Base-by-base conservation (phyloP, 78 protist genomes). In the Parvularia atlantis region DNA sequence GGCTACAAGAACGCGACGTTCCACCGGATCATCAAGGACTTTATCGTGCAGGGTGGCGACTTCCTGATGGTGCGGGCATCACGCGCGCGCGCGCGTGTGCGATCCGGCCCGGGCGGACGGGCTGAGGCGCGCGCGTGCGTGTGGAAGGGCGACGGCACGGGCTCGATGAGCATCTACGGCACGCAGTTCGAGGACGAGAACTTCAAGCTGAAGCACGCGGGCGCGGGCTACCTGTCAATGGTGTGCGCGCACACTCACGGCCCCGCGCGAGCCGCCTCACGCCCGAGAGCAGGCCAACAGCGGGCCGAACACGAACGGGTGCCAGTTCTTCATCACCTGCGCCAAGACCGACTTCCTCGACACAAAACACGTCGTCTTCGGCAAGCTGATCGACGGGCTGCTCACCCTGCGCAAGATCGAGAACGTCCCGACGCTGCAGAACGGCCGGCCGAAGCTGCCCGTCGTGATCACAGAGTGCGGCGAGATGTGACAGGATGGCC, bases 281-380 rank as follows among this genome's bases (percentile, higher is more conserved):
- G 78, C 85, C 19, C 9, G 46, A 10, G 46, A 10, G 46, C 46
- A 41, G 46, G 97, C 92, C 52, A 92, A 89, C 76, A 26, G 76
- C 30, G 98, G 98, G 0, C 87, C 93, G n/a, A 65, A 86, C 71
- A 80, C 93, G n/a, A 95, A 95, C 88, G 98, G 97, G 22, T 87
- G 90, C 68, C 98, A 95, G 78, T 92, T 92, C 66, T 94, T 94
- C 67, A 71, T 94, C 66, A 84, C 93, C 31, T 67, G 81, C 71
- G 94, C 69, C 0, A 28, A 76, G 9, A 41, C 83, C 56, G 90
- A 84, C 22, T 89, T 90, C 91, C 76, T 95, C 26, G 96, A 95
- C 79, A 83, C 78, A 39, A 84, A 91, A 81, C 94, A 95, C 87
- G 97, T 95, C 6, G 97, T 92, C 41, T 93, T 93, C 63, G 96